Conservation (phyloP, 768 basidiomycete genomes). For the Infundibulicybe gibba region DNA sequence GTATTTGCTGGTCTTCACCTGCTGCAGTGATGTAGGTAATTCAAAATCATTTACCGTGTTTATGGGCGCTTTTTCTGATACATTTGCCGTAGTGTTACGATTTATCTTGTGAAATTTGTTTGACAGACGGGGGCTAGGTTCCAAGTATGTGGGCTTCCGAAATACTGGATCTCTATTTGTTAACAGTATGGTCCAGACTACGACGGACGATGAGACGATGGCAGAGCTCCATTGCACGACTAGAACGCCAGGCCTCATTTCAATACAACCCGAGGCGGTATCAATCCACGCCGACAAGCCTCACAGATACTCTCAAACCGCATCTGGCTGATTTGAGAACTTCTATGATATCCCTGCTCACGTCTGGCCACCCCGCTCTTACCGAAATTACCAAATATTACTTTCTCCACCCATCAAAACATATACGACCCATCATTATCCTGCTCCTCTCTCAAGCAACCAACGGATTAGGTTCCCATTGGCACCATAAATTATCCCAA, state of each 20-base stretch:
- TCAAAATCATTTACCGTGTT: too few relatives aligned
- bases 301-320: slow-evolving; percentile 43
- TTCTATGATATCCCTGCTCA: slow-evolving; percentile 70
- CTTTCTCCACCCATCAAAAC: slow-evolving; percentile 87
- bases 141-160: too few relatives aligned
- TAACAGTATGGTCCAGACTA: too few relatives aligned
- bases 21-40: too few relatives aligned
- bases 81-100: too few relatives aligned
- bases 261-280: neutral
- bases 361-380: slow-evolving; percentile 79
- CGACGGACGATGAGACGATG: neutral
- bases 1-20: too few relatives aligned
- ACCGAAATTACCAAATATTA: slow-evolving; percentile 89
- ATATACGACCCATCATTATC: slow-evolving; percentile 84
- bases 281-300: slow-evolving; percentile 60
- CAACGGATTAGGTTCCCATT: slow-evolving; percentile 76
- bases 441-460: slow-evolving; percentile 86
- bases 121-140: too few relatives aligned
- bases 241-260: neutral
- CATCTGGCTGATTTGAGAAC: slow-evolving; percentile 68
- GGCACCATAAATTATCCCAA: slow-evolving; percentile 52
- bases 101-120: too few relatives aligned
- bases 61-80: too few relatives aligned
- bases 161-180: too few relatives aligned
- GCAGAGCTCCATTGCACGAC: neutral